Conservation (phyloP, 1,284 basidiomycete species). For the Phellinidium pouzarii region DNA sequence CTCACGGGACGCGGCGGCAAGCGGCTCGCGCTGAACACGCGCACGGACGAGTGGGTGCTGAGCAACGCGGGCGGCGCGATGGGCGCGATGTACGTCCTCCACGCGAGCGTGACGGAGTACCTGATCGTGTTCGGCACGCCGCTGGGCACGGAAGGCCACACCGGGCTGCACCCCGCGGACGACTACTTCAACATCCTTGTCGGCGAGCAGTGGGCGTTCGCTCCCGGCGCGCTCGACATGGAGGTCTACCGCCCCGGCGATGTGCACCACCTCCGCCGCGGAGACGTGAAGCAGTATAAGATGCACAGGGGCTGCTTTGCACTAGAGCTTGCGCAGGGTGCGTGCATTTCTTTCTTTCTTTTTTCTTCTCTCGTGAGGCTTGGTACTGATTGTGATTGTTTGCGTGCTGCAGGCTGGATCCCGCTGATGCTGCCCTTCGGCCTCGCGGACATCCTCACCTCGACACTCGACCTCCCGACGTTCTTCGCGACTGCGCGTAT, state of each 20-base stretch:
- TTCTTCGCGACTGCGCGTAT: constrained; percentile 76
- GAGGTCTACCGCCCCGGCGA: constrained; percentile 82
- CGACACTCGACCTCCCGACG: constrained; percentile 84
- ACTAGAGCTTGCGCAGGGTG: constrained; percentile 90
- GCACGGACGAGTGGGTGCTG: constrained; percentile 86
- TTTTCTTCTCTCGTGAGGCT: background rate
- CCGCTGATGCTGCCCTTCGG: constrained; percentile 92
- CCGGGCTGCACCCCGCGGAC: constrained; percentile 90
- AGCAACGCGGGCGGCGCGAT: constrained; percentile 98
- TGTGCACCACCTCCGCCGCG: constrained; percentile 79
- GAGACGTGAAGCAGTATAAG: constrained; percentile 92
- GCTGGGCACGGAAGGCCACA: constrained; percentile 94
- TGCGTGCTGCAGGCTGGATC: constrained; percentile 65
- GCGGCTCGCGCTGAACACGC: constrained; percentile 52
- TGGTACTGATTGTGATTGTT: constrained; percentile 5
- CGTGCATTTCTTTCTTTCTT: constrained; percentile 20
- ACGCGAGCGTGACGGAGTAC: constrained; percentile 91
- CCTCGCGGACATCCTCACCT: constrained; percentile 78
- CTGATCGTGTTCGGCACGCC: constrained; percentile 95
- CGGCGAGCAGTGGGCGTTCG: constrained; percentile 91
- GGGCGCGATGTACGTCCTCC: constrained; percentile 97
- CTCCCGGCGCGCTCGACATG: constrained; percentile 72
- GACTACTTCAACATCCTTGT: constrained; percentile 96
- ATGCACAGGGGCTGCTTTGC: constrained; percentile 96
- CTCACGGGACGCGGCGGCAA: constrained; percentile 19